These are phyloP conservation scores for Penicillium thymicola DNA, from an alignment of 2,329 filamentous ascomycete genomes.

Conservation along the genomic window DNA sequence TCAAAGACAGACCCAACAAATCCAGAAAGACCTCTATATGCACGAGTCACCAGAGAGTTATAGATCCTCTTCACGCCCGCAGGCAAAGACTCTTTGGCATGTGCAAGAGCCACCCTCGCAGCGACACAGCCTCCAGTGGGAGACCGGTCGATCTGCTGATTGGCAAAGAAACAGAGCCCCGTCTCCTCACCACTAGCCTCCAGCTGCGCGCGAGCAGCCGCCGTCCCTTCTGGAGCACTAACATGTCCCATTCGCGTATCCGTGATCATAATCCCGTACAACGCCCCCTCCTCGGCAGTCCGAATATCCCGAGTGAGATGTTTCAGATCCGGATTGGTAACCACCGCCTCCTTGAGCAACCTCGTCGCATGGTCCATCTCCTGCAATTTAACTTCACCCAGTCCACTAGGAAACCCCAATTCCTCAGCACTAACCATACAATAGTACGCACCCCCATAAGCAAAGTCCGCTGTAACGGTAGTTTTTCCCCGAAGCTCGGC, in stretches of 20 bases:
- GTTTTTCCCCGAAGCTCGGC: conserved; percentile 31
- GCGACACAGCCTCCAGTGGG: conserved; percentile 40
- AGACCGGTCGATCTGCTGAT: conserved; percentile 48
- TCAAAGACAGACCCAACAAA: conserved; percentile 14
- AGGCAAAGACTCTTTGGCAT: conserved; percentile 27
- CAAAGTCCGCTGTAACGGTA: conserved; percentile 34
- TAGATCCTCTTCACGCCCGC: conserved; percentile 32
- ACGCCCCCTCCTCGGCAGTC: conserved; percentile 12
- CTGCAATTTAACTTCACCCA: conserved; percentile 29
- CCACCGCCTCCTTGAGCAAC: conserved; percentile 33
- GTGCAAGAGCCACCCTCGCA: conserved; percentile 37
- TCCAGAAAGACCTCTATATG: conserved; percentile 9
- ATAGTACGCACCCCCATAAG: conserved; percentile 49
- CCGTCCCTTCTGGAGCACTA: conserved; percentile 19
- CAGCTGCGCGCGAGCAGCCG: conserved; percentile 13
- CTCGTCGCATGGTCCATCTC: conserved; percentile 33
- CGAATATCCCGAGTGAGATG: conserved; percentile 2
- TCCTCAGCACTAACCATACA: conserved; percentile 36
- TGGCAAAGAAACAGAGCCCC: conserved; percentile 46
- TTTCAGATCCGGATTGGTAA: conserved; percentile 6
- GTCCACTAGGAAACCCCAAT: conserved; percentile 38
- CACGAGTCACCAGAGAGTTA: conserved; percentile 33
- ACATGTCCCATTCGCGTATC: conserved; percentile 12
- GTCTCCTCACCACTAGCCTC: conserved; percentile 36
- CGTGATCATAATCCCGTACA: conserved; percentile 19